Percentiles rank a stretch among this genome's conserved stretches.
Evolutionary conservation across 192 early-diverging fungal species (phyloP).

Genomic region (Haplosporangium gracile): DNA sequence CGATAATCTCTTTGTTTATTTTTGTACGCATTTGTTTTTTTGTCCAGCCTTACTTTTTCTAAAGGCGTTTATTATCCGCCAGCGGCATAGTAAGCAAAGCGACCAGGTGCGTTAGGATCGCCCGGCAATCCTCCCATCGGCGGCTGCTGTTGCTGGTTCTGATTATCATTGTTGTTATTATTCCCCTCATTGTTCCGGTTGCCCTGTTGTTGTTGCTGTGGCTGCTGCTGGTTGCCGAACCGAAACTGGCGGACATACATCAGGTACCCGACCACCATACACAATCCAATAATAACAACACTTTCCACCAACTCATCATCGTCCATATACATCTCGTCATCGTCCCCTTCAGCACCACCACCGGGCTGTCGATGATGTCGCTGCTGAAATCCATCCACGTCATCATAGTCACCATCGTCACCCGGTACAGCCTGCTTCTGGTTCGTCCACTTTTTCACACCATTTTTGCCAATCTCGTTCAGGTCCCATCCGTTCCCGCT

Average conservation of each 20-base stretch:
- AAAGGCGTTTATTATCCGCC: slow-evolving; percentile 19
- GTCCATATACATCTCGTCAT: slow-evolving; percentile 57
- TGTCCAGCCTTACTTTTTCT: neutral
- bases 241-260: slow-evolving; percentile 72
- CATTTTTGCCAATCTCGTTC: slow-evolving; percentile 25
- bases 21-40: neutral
- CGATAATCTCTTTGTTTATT: neutral
- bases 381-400: slow-evolving; percentile 51
- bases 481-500: slow-evolving; percentile 19
- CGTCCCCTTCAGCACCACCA: slow-evolving; percentile 26
- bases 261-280: slow-evolving; percentile 66
- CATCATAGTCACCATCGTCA: slow-evolving; percentile 57
- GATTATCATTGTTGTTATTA: slow-evolving; percentile 9
- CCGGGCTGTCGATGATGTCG: slow-evolving; percentile 5
- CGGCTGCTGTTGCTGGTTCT: neutral
- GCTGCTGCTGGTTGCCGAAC: slow-evolving; percentile 49
- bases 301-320: slow-evolving; percentile 69
- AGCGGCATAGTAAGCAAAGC: slow-evolving; percentile 51
- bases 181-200: slow-evolving; percentile 19
- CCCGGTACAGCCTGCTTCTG: slow-evolving; percentile 30
- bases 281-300: slow-evolving; percentile 65
- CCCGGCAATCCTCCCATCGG: slow-evolving; percentile 25
- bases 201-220: slow-evolving; percentile 1
- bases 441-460: slow-evolving; percentile 22
- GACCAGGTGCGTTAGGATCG: slow-evolving; percentile 41